Conservation (phyloP, 371 early-diverging fungal genomes). For the Blyttiomyces sp. region DNA sequence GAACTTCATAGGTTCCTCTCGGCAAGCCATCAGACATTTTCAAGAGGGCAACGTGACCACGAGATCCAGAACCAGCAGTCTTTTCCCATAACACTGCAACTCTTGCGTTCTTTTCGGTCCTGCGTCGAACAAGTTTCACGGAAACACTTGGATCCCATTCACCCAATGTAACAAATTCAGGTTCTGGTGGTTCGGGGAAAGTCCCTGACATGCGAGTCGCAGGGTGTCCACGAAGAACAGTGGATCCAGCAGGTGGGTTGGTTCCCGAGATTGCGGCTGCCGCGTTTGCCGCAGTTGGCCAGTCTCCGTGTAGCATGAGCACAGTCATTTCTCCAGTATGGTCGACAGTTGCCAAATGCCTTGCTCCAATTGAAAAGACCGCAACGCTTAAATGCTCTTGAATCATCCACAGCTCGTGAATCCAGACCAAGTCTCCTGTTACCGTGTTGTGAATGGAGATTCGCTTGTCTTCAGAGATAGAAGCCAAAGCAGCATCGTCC, state of each 20-base stretch:
- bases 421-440: constrained; percentile 29
- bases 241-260: not conserved
- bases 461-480: constrained; percentile 25
- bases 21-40: constrained; percentile 21
- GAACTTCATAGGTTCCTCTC: constrained; percentile 28
- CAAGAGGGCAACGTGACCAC: constrained; percentile 27
- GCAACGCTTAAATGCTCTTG: constrained; percentile 10
- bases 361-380: constrained; percentile 7
- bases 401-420: constrained; percentile 30
- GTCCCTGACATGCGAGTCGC: constrained; percentile 4
- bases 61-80: constrained; percentile 16
- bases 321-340: constrained; percentile 18
- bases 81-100: constrained; percentile 12
- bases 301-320: constrained; percentile 24
- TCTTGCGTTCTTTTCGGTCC: constrained; percentile 16
- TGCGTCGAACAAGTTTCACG: constrained; percentile 7
- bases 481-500: constrained; percentile 27
- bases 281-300: constrained; percentile 16
- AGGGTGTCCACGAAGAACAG: constrained; percentile 7
- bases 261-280: not conserved
- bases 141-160: constrained; percentile 16
- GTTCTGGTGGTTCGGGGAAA: constrained; percentile 27
- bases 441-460: constrained; percentile 30
- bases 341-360: constrained; percentile 16
- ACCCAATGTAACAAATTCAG: constrained; percentile 20